Percentiles rank a stretch among this genome's conserved stretches.
These are phyloP conservation scores for Davidsoniella australis DNA, from an alignment of 2,329 filamentous ascomycete genomes.

Conservation along the genomic window DNA sequence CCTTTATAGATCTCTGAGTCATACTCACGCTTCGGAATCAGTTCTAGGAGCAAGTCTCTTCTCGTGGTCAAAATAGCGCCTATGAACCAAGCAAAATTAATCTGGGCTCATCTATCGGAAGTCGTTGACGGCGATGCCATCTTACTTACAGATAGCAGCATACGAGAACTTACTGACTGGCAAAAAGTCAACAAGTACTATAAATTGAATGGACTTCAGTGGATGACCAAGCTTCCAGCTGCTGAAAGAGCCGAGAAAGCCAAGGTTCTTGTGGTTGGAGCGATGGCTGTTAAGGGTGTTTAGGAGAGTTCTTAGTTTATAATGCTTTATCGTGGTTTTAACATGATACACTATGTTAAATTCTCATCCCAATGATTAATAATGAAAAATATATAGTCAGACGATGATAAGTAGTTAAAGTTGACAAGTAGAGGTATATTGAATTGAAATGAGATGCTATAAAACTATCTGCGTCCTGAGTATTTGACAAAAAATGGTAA, in stretches of 20 bases:
- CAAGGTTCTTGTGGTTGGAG: slow-evolving; percentile 53
- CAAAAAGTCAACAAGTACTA: slow-evolving; percentile 67
- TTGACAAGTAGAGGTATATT: too few species aligned
- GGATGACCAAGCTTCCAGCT: slow-evolving; percentile 29
- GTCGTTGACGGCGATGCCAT: slow-evolving; percentile 44
- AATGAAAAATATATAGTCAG: too few species aligned
- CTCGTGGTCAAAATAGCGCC: slow-evolving; percentile 64
- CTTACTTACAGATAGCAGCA: slow-evolving; percentile 44
- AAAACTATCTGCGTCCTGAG: too few species aligned
- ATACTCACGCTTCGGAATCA: slow-evolving; percentile 75
- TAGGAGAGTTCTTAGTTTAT: background rate
- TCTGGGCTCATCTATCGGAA: slow-evolving; percentile 41
- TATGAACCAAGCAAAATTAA: slow-evolving; percentile 20
- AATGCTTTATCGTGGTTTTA: too few species aligned
- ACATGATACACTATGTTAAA: too few species aligned
- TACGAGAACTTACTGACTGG: slow-evolving; percentile 45
- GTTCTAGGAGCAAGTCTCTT: slow-evolving; percentile 51
- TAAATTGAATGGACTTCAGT: slow-evolving; percentile 52
- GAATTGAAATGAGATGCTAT: too few species aligned
- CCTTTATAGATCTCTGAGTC: slow-evolving; percentile 63
- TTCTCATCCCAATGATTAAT: too few species aligned
- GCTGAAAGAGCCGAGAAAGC: slow-evolving; percentile 34
- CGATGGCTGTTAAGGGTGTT: slow-evolving; percentile 57
- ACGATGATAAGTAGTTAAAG: too few species aligned
- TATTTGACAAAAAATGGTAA: too few species aligned